A percentile compares a stretch with the other conserved stretches of the same genome.
These are phyloP conservation scores for Fusarium sublunatum DNA, from an alignment of 2,329 filamentous ascomycete species.

Conservation along the genomic window DNA sequence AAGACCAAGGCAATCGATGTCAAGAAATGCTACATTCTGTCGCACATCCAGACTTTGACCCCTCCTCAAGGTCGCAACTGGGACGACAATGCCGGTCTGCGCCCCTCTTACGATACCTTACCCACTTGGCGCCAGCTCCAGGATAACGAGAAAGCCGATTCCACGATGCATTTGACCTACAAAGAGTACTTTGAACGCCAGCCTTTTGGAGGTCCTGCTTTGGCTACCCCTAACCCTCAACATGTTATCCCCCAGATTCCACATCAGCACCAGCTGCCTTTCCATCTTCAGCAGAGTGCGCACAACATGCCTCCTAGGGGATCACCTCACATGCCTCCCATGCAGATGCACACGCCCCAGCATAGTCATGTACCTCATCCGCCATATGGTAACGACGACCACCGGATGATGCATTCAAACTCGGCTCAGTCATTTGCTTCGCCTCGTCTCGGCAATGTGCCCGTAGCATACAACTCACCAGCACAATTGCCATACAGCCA, in stretches of 20 bases:
- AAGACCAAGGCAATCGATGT: conserved; percentile 79
- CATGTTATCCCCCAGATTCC: conserved; percentile 78
- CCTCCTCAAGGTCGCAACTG: conserved; percentile 70
- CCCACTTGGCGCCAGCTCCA: conserved; percentile 84
- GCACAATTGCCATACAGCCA: conserved; percentile 78
- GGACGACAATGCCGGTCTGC: conserved; percentile 83
- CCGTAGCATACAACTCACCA: conserved; percentile 76
- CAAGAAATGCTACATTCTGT: conserved; percentile 71
- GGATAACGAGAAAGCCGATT: conserved; percentile 76
- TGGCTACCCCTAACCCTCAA: conserved; percentile 75
- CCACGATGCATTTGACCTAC: conserved; percentile 75
- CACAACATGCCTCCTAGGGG: conserved; percentile 75
- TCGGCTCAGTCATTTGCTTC: conserved; percentile 88
- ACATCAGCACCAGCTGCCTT: conserved; percentile 85
- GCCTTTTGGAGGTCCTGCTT: conserved; percentile 64
- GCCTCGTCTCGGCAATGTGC: conserved; percentile 77
- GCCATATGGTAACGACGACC: conserved; percentile 80
- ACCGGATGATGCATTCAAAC: conserved; percentile 88
- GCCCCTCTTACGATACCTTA: conserved; percentile 83
- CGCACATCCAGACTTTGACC: conserved; percentile 64
- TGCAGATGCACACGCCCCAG: conserved; percentile 80
- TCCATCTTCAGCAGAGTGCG: conserved; percentile 81
- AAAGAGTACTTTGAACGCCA: conserved; percentile 81
- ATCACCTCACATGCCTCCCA: conserved; percentile 80
- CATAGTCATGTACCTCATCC: conserved; percentile 74